Evolutionary conservation across 768 basidiomycete species (phyloP), one percentile per base, ranked within the genome.

Genomic region (Russula foetens): DNA sequence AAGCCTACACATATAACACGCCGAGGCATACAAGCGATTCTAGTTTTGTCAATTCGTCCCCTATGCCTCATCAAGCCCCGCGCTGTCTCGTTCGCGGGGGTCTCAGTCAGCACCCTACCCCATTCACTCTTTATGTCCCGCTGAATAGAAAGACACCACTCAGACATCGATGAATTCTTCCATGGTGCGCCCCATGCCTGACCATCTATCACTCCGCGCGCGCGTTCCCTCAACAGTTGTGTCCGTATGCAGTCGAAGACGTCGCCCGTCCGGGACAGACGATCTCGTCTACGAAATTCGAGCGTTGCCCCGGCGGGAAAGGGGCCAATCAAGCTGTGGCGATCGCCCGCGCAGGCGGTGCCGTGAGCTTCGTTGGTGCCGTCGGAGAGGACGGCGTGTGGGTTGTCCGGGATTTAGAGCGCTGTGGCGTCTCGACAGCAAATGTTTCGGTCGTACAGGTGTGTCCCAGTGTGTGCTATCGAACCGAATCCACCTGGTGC

Each of bases 241-340:
- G 14, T 26, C 39, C 35, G 6, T 31, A 26, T 51, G 23, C 53
- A 84, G 84, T 85, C 15, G 71, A 76, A 41, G 70, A 76, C 53
- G 79, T 85, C 39, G 79, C 76, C 17, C 77, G 75, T 38, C 81
- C 83, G 1, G 83, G 83, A 31, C 78, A 85, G 69, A 85, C 84
- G 4, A 79, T 84, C 29, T 82, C 82, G 1, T 84, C 84, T 8
- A 69, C 71, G 29, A 67, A 63, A 1, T 77, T 81, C 53, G 77
- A 79, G 52, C 76, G 79, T 52, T 75, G 79, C 0, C 73, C 79
- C 2, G 84, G 84, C 5, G 84, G 84, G 1, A 85, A 85, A 67
- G 84, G 84, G 35, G 83, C 81, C 9, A 85, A 85, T 68, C 84
- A 85, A 68, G 81, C 84, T 7, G 79, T 80, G 7, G 81, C 84